These are phyloP conservation scores for Aureobasidium sp. DNA, from an alignment of 2,329 filamentous ascomycete genomes.

Conservation along the genomic window DNA sequence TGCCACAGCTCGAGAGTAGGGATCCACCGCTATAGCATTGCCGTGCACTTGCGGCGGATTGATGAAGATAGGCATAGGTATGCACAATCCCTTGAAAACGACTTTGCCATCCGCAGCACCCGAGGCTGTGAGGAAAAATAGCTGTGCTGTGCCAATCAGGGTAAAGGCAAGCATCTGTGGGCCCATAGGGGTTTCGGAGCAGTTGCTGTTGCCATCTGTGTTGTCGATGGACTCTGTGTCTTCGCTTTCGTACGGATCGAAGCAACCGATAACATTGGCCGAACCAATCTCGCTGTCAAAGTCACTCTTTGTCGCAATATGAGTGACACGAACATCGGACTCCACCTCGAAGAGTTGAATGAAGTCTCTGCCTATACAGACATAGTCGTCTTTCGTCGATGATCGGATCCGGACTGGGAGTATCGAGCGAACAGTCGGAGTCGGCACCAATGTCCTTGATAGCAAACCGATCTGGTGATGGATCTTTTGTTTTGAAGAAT, in stretches of 20 bases:
- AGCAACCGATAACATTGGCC: constrained; percentile 61
- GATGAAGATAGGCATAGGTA: constrained; percentile 51
- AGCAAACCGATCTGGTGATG: constrained; percentile 53
- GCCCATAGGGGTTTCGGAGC: constrained; percentile 35
- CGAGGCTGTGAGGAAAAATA: constrained; percentile 67
- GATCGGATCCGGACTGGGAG: constrained; percentile 71
- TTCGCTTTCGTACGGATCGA: constrained; percentile 27
- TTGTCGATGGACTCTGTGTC: constrained; percentile 29
- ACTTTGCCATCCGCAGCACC: constrained; percentile 37
- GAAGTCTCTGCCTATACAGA: constrained; percentile 75
- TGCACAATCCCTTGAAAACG: constrained; percentile 44
- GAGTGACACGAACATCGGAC: constrained; percentile 59
- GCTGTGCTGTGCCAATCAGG: constrained; percentile 57
- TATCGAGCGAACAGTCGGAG: constrained; percentile 67
- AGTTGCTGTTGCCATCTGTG: constrained; percentile 15
- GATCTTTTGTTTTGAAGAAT: constrained; percentile 19
- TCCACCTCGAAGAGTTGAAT: constrained; percentile 65
- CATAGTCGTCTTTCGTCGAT: constrained; percentile 65
- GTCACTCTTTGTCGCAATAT: constrained; percentile 69
- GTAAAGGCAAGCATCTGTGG: constrained; percentile 76
- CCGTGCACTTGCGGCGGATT: constrained; percentile 49
- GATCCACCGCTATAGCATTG: constrained; percentile 68
- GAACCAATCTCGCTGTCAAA: constrained; percentile 73
- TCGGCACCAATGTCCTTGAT: constrained; percentile 68
- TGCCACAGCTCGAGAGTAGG: constrained; percentile 55